Evolutionary conservation across 73 alveolate species (phyloP).

Genomic region (Tetrahymena borealis): DNA sequence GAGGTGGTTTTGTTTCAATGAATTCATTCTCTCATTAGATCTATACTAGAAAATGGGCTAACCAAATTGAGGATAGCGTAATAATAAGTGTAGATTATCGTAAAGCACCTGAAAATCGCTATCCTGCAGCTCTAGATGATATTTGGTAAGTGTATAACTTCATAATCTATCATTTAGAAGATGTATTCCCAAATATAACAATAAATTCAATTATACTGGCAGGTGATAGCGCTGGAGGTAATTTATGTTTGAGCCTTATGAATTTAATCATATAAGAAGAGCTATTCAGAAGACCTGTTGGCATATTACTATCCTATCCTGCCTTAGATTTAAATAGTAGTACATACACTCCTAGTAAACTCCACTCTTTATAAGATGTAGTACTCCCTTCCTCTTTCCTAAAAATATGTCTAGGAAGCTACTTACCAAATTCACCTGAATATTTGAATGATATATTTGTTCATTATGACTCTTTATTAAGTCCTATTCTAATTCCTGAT

Average conservation of each 20-base stretch:
- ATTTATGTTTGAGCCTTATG: constrained; percentile 59
- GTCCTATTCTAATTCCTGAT: background rate
- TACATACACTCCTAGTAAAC: background rate
- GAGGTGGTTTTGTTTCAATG: constrained; percentile 97
- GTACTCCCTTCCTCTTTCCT: background rate
- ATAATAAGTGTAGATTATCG: constrained; percentile 70
- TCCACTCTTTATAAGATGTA: background rate
- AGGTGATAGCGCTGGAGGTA: constrained; percentile 87
- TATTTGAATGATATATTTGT: background rate
- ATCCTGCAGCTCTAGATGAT: constrained; percentile 75
- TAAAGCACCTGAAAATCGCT: constrained; percentile 66
- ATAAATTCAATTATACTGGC: constrained; percentile 52
- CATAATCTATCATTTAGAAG: constrained; percentile 56
- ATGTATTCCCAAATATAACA: constrained; percentile 26
- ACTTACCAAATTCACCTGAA: background rate
- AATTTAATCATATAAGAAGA: constrained; percentile 66
- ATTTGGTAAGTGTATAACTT: constrained; percentile 79
- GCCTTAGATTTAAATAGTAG: constrained; percentile 56
- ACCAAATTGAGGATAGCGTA: constrained; percentile 54
- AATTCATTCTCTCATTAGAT: constrained; percentile 81
- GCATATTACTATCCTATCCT: constrained; percentile 76
- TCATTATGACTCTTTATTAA: background rate
- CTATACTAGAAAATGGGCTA: constrained; percentile 87
- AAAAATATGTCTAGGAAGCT: background rate
- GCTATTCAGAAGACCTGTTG: constrained; percentile 76